Conservation (phyloP, 441 rosid genomes). For the Corymbia calophylla region DNA sequence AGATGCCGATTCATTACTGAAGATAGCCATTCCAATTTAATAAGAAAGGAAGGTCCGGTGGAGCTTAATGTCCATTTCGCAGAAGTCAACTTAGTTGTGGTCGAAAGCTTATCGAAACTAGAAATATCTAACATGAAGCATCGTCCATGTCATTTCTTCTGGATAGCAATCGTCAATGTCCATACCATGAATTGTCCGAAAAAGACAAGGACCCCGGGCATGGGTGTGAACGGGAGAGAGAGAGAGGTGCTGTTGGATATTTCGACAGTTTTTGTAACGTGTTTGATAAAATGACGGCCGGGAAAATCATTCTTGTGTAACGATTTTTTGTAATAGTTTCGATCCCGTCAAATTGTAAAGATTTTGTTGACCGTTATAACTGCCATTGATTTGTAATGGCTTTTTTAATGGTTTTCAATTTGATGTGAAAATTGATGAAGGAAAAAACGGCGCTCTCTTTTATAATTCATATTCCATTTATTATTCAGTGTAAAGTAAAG, state of each 20-base stretch:
- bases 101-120: neutral
- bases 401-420: neutral
- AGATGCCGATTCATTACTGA: neutral
- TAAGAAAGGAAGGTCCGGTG: neutral
- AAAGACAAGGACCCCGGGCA: neutral
- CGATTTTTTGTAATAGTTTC: neutral
- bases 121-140: neutral
- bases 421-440: neutral
- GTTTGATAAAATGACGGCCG: neutral
- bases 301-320: rapidly evolving
- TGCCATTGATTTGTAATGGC: neutral
- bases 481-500: neutral
- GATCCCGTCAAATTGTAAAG: rapidly evolving
- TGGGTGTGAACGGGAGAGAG: no score
- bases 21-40: neutral
- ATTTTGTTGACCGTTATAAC: neutral
- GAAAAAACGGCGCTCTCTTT: rapidly evolving
- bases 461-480: neutral
- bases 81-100: neutral
- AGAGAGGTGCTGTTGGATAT: neutral
- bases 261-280: neutral
- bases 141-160: neutral
- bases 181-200: neutral
- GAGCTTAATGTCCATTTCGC: neutral
- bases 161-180: neutral